A percentile compares a stretch with the other conserved stretches of the same genome.
Evolutionary conservation across 805 yeast genomes (phyloP).

Genomic region (Naumovozyma castellii): DNA sequence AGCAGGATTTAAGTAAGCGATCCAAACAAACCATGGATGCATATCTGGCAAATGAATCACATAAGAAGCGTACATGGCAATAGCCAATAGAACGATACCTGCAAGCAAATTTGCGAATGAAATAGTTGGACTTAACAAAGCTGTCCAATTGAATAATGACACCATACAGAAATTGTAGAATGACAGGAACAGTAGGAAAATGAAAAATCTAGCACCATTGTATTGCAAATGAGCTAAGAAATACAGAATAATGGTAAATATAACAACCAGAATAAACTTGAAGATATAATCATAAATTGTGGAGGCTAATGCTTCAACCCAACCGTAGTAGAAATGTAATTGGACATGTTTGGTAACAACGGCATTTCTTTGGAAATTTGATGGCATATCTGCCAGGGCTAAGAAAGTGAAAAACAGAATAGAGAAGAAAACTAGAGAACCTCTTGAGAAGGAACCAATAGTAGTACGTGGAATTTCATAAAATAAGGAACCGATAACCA

Average conservation of each 20-base stretch:
- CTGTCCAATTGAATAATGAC: constrained; percentile 44
- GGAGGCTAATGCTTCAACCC: constrained; percentile 57
- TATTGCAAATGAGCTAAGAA: constrained; percentile 44
- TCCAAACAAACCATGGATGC: constrained; percentile 70
- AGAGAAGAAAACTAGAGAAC: constrained; percentile 44
- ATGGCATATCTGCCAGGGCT: constrained; percentile 46
- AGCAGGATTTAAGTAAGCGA: constrained; percentile 48
- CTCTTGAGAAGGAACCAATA: constrained; percentile 43
- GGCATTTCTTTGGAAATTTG: constrained; percentile 39
- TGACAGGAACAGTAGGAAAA: constrained; percentile 37
- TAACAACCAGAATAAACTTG: constrained; percentile 35
- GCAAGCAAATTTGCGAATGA: constrained; percentile 54
- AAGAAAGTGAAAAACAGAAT: constrained; percentile 48
- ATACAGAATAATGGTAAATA: constrained; percentile 41
- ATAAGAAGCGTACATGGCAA: constrained; percentile 55
- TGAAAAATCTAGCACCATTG: constrained; percentile 44
- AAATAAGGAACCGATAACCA: constrained; percentile 44
- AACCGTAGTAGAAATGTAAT: constrained; percentile 55
- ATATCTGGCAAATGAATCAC: constrained; percentile 50
- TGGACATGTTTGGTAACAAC: constrained; percentile 56
- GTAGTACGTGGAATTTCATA: constrained; percentile 37
- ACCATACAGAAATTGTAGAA: constrained; percentile 40
- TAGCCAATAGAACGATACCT: constrained; percentile 42
- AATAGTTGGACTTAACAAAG: constrained; percentile 40
- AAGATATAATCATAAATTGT: constrained; percentile 51